phyloP scores from a whole-genome alignment of 2,329 filamentous ascomycete genomes.

The Aspergillus sp. region DNA sequence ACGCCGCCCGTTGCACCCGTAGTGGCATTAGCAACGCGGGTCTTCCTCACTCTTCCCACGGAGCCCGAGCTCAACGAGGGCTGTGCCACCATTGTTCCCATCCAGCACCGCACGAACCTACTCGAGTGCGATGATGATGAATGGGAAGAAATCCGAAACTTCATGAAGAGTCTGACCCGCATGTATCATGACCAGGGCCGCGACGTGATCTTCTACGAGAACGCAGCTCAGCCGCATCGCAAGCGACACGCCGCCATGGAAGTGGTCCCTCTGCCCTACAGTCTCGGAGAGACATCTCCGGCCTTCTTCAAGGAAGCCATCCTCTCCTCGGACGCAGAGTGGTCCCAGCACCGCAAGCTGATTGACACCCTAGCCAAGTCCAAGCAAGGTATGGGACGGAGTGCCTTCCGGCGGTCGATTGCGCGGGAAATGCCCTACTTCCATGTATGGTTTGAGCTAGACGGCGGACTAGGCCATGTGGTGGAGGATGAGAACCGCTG shows the following conservation, averaged over 20 bases:
- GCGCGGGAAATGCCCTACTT: conserved; percentile 99
- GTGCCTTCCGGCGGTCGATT: conserved; percentile 77
- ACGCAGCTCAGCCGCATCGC: conserved; percentile 77
- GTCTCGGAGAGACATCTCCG: conserved; percentile 85
- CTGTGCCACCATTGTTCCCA: conserved; percentile 83
- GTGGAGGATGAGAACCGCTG: conserved; percentile 83
- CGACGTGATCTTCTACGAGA: conserved; percentile 96
- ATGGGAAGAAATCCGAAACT: conserved; percentile 98
- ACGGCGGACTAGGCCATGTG: conserved; percentile 88
- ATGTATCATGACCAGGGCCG: conserved; percentile 93
- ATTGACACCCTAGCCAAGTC: conserved; percentile 74
- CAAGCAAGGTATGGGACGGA: conserved; percentile 67
- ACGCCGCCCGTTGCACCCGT: conserved; percentile 80
- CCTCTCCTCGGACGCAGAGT: conserved; percentile 82
- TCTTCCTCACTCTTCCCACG: conserved; percentile 84
- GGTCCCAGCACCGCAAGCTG: conserved; percentile 92
- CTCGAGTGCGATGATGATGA: conserved; percentile 99
- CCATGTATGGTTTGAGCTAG: conserved; percentile 91
- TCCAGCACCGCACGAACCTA: conserved; percentile 83
- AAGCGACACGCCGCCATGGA: conserved; percentile 83
- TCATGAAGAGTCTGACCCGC: conserved; percentile 93
- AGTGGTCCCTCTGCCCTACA: conserved; percentile 84
- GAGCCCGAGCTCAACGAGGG: conserved; percentile 83
- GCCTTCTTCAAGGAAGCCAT: conserved; percentile 97
- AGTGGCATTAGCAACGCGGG: conserved; percentile 79